Evolutionary conservation across 2,329 filamentous ascomycete genomes (phyloP), one percentile per base, ranked within the genome.

Genomic region (Biscogniauxia mediterranea): DNA sequence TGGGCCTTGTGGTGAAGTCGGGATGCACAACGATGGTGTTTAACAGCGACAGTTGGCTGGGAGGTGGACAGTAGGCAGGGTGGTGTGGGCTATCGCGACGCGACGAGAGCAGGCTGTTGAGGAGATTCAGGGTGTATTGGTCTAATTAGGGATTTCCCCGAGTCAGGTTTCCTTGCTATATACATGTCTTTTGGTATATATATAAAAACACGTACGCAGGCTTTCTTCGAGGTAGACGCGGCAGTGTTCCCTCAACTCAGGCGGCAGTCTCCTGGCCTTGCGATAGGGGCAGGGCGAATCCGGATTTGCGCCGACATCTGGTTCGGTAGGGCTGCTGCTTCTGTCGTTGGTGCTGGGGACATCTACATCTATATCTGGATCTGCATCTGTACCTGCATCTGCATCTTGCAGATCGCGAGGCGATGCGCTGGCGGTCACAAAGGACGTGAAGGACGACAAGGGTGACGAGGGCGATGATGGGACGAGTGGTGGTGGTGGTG

Each of bases 1-100:
- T 81, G 3, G 89, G 84, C 55, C 91, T 87, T 2, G 89, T 95
- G 0, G 93, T 97, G 65, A 90, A 85, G 23, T 80, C 78, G 0
- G 94, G 94, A 70, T 97, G 92, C 15, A 95, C 84, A n/a, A 89
- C 76, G n/a, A 97, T 80, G 1, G 92, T 95, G 52, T 83, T 86
- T n/a, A 93, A 83, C 8, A 97, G 80, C 7, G 91, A 88, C 23
- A 98, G 80, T 66, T 94, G 88, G 60, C 86, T 84, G 0, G 89
- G 82, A 2, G 90, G 85, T 1, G 94, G 91, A 19, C 92, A 77
- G 61, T 84, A 84, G 11, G 85, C 84, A 0, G 85, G 79, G 65
- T 64, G 69, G 19, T 59, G 25, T 52, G 54, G 57, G 52, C 61
- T 46, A 15, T 52, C 25, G 54, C 64, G 58, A 59, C 86, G 84